These are phyloP conservation scores for Spergularia azorica DNA, from an alignment of 179 eudicot species.

Conservation along the genomic window DNA sequence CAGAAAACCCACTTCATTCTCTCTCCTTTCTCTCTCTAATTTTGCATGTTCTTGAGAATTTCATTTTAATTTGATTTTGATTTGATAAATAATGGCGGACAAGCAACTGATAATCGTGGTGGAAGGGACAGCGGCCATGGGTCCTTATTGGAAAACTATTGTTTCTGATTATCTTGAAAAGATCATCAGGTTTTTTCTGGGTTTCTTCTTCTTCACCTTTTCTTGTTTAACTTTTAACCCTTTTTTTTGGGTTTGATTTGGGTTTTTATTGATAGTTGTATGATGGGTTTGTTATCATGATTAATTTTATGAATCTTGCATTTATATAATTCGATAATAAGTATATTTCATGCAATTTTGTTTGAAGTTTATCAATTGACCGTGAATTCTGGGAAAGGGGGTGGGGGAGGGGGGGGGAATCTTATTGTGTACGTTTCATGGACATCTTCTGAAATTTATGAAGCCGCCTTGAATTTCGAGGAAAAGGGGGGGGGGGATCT, in stretches of 20 bases:
- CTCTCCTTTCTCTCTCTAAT: neutral
- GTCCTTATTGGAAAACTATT: constrained; percentile 69
- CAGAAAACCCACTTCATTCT: constrained; percentile 11
- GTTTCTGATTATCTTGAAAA: constrained; percentile 70
- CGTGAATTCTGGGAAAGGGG: no score
- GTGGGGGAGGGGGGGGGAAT: no score
- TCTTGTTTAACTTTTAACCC: neutral
- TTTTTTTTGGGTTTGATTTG: neutral
- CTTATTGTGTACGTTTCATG: no score
- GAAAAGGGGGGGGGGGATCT: no score
- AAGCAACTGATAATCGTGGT: constrained; percentile 77
- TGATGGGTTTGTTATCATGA: neutral
- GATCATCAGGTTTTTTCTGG: constrained; percentile 57
- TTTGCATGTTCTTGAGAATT: neutral
- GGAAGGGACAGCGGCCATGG: constrained; percentile 88
- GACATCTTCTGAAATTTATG: no score
- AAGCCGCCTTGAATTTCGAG: no score
- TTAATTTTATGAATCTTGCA: neutral
- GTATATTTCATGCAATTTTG: neutral
- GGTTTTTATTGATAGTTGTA: neutral
- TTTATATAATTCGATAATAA: neutral
- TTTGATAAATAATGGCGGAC: constrained; percentile 43
- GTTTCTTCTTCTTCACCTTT: neutral
- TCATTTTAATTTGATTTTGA: constrained; percentile 2
- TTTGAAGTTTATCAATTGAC: no score